phyloP scores from a whole-genome alignment of 2,329 filamentous ascomycete species.

The Rhynchosporium agropyri region DNA sequence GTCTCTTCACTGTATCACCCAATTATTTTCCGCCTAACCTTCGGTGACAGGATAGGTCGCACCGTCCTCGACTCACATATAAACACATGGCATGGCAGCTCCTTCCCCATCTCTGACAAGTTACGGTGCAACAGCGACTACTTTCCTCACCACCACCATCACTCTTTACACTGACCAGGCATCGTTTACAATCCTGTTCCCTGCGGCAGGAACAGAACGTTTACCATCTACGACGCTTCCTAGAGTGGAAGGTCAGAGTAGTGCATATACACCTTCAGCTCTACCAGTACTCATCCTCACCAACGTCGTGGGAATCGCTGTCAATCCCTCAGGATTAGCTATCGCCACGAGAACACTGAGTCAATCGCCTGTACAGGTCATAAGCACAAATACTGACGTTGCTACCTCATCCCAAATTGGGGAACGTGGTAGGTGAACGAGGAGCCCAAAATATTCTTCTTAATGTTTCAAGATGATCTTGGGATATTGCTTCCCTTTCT shows the following conservation, averaged over 20 bases:
- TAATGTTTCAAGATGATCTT: no score
- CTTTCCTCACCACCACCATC: conserved; percentile 26
- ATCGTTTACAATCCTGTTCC: conserved; percentile 17
- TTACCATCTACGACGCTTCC: conserved; percentile 19
- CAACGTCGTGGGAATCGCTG: conserved; percentile 24
- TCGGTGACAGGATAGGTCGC: not conserved
- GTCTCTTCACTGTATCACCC: not conserved
- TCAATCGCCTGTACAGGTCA: conserved; percentile 13
- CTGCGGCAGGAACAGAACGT: not conserved
- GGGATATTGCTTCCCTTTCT: no score
- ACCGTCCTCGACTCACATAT: not conserved
- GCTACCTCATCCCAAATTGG: not conserved
- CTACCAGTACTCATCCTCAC: conserved; percentile 28
- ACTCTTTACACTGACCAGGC: conserved; percentile 10
- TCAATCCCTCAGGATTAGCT: conserved; percentile 14
- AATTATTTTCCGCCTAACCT: not conserved
- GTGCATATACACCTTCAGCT: not conserved
- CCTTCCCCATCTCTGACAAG: not conserved
- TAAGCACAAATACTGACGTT: not conserved
- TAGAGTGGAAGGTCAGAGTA: not conserved
- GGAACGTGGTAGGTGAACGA: no score
- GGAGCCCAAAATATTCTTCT: no score
- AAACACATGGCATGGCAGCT: conserved; percentile 7
- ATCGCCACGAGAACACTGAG: conserved; percentile 25
- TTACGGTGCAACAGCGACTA: conserved; percentile 26